phyloP scores from a whole-genome alignment of 2,329 filamentous ascomycete species.

The Byssothecium circinans region DNA sequence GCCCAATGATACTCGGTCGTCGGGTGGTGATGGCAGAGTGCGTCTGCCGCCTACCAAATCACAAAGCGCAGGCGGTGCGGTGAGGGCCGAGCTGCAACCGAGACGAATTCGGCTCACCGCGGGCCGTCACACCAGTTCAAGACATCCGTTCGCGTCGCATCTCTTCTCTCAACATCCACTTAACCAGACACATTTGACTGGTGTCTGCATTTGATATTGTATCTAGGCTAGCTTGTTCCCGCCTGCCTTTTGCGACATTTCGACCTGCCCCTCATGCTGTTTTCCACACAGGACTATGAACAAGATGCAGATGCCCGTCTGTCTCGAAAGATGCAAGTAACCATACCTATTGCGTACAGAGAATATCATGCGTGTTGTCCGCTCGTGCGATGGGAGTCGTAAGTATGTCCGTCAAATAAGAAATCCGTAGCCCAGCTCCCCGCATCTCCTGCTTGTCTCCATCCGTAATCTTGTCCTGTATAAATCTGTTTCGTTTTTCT shows the following conservation, averaged over 20 bases:
- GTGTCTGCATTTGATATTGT: too few relatives aligned
- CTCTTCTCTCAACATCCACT: background rate
- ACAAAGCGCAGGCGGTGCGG: conserved; percentile 27
- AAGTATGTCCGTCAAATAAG: background rate
- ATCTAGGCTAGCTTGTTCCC: too few relatives aligned
- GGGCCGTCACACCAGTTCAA: conserved; percentile 13
- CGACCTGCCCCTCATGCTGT: too few relatives aligned
- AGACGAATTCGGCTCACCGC: conserved; percentile 32
- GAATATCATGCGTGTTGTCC: background rate
- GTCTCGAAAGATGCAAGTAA: background rate
- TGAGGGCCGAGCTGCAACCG: conserved; percentile 21
- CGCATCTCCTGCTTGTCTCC: background rate
- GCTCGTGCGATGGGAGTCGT: background rate
- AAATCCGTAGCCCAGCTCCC: background rate
- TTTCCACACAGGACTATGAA: too few relatives aligned
- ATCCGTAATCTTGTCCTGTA: background rate
- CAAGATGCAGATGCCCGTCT: too few relatives aligned
- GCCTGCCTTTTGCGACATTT: too few relatives aligned
- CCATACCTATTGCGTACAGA: too few relatives aligned
- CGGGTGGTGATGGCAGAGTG: conserved; percentile 18
- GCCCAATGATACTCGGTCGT: conserved; percentile 31
- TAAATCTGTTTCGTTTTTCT: background rate
- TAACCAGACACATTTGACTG: background rate
- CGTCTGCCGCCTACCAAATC: conserved; percentile 20
- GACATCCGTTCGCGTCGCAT: background rate